Evolutionary conservation across 2,329 filamentous ascomycete genomes (phyloP).

Genomic region (Neonectria ditissima): DNA sequence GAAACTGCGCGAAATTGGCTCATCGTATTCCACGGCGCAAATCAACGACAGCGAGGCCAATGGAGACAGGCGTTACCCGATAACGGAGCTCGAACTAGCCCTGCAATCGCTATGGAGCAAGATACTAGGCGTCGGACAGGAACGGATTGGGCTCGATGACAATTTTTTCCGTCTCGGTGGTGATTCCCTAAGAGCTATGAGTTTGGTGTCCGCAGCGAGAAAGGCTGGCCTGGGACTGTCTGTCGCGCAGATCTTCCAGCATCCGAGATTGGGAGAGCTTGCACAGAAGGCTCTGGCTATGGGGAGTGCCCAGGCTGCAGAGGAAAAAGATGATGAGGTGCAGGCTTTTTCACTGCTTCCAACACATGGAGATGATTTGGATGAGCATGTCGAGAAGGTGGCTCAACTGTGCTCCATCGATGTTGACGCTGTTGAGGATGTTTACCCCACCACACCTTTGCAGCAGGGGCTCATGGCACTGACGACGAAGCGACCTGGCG

Average conservation of each 20-base stretch:
- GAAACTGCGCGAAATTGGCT: slow-evolving; percentile 13
- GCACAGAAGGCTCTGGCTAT: neutral
- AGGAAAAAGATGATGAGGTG: neutral
- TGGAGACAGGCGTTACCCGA: slow-evolving; percentile 2
- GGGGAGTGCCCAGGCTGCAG: neutral
- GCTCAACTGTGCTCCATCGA: slow-evolving; percentile 7
- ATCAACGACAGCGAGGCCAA: neutral
- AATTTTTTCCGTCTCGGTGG: slow-evolving; percentile 30
- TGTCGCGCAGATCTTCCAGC: slow-evolving; percentile 18
- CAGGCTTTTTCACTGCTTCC: slow-evolving; percentile 9
- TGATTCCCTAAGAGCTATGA: slow-evolving; percentile 28
- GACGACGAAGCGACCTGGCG: slow-evolving; percentile 41
- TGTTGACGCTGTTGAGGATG: slow-evolving; percentile 53
- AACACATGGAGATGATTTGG: neutral
- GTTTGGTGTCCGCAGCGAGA: slow-evolving; percentile 11
- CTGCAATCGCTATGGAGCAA: slow-evolving; percentile 16
- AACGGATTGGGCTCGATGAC: slow-evolving; percentile 21
- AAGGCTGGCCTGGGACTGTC: slow-evolving; percentile 9
- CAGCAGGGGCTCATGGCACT: slow-evolving; percentile 64
- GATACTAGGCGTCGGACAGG: slow-evolving; percentile 7
- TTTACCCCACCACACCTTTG: slow-evolving; percentile 61
- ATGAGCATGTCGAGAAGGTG: neutral
- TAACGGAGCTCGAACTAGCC: neutral
- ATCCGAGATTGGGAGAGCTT: slow-evolving; percentile 18
- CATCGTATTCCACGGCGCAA: neutral